Conservation (phyloP, 2,329 filamentous ascomycete species). For the Tympanopsis confertula region DNA sequence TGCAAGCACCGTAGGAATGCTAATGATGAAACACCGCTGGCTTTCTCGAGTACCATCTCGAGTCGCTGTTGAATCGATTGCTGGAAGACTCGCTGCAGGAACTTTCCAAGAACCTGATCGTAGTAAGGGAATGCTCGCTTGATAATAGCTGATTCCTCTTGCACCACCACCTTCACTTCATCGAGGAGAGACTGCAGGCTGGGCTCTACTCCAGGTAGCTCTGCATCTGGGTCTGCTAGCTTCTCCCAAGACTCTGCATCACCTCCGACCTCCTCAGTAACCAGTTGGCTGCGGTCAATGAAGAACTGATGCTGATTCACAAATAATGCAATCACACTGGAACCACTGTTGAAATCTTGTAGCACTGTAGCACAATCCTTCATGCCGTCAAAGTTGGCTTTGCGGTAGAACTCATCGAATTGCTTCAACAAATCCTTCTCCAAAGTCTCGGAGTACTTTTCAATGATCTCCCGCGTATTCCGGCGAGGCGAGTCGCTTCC, state of each 20-base stretch:
- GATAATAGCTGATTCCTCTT: constrained; percentile 94
- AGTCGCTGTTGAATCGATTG: constrained; percentile 94
- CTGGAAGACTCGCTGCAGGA: constrained; percentile 91
- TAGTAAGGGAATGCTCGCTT: constrained; percentile 93
- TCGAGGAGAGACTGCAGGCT: constrained; percentile 85
- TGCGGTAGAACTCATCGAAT: constrained; percentile 92
- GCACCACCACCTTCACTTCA: constrained; percentile 88
- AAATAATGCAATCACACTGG: constrained; percentile 88
- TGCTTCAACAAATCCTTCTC: constrained; percentile 92
- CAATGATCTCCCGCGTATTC: constrained; percentile 77
- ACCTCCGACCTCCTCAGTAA: constrained; percentile 45
- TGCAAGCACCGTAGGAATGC: constrained; percentile 86
- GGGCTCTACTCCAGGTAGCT: constrained; percentile 81
- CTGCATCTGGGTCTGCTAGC: constrained; percentile 84
- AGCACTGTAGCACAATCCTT: constrained; percentile 89
- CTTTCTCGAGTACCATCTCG: constrained; percentile 92
- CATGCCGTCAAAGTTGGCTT: constrained; percentile 96
- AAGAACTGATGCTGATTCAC: constrained; percentile 99
- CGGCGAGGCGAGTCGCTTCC: constrained; percentile 29
- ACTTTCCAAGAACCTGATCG: constrained; percentile 84
- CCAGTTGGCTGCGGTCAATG: constrained; percentile 85
- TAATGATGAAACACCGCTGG: constrained; percentile 78
- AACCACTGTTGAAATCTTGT: constrained; percentile 88
- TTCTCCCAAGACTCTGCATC: constrained; percentile 68
- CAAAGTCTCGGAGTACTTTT: constrained; percentile 90